Base-by-base conservation (phyloP, 2,329 filamentous ascomycete species). In the Sporothrix dimorphospora region DNA sequence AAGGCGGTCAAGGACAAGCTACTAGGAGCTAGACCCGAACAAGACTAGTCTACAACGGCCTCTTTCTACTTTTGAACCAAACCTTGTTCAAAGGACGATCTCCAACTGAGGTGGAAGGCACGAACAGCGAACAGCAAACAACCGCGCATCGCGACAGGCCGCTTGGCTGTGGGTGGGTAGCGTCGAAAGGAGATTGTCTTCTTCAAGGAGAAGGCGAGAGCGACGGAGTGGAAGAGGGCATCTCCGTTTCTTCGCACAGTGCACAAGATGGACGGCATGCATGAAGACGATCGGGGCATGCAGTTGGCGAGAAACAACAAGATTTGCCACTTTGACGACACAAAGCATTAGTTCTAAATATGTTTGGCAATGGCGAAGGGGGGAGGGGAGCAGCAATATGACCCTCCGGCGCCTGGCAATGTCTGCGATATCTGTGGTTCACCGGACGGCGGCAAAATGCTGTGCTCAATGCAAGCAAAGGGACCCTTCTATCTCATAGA, bases 1-100 rank as follows among this genome's bases (percentile, higher is more conserved):
- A 70, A 71, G 61, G 71, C 71, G 66, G 71, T 72, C 72, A 71
- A 61, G 69, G 19, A 21, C 53, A 45, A 30, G 63, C 69, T 71
- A 71, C 30, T 30, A 21, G 24, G 1, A 14, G 45, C 72, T 73
- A 73, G 40, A n/a, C 69, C 61, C 19, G 6, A 45, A 66, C 1
- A 9, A 24, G 72, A 30, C 65, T 73, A 73, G 72, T 38, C 24
- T 14, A 14, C 34, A 24, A 49, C 67, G 72, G 69, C 27, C 69
- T 53, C 47, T 57, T 67, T 71, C 72, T 73, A 11, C 21, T 71
- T 70, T 65, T 34, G 65, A 30, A 65, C 67, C 66, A 61, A 42
- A 57, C 69, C 53, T 63, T 21, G 47, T 65, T 40, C 2, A 27
- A 30, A 21, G 65, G 57, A 40, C 57, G 59, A 55, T 42, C 66